Evolutionary conservation across 2,329 filamentous ascomycete species (phyloP).

Genomic region (Paradendryphiella salina): DNA sequence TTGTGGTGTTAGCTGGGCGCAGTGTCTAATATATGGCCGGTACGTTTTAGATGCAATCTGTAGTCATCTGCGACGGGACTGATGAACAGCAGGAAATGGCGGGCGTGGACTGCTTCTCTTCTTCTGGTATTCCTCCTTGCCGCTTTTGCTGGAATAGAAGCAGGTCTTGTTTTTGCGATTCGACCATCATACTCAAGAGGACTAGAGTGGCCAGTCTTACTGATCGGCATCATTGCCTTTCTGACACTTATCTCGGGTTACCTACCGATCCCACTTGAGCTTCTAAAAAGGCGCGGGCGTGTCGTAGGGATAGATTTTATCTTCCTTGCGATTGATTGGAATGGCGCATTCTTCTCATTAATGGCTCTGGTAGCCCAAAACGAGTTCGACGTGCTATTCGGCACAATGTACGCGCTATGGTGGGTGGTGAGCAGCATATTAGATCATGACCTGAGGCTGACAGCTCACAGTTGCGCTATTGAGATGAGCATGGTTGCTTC

Average conservation of each 20-base stretch:
- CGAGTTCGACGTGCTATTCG: conserved; percentile 62
- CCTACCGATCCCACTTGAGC: conserved; percentile 61
- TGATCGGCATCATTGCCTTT: conserved; percentile 60
- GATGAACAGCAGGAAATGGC: conserved; percentile 42
- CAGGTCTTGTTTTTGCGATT: conserved; percentile 59
- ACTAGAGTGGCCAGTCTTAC: conserved; percentile 54
- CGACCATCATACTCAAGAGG: conserved; percentile 57
- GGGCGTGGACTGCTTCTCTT: conserved; percentile 36
- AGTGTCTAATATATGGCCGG: conserved; percentile 54
- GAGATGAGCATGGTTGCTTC: conserved; percentile 62
- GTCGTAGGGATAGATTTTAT: conserved; percentile 62
- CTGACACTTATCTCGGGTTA: conserved; percentile 59
- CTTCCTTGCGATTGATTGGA: conserved; percentile 62
- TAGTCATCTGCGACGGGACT: not conserved
- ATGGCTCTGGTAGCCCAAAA: conserved; percentile 62
- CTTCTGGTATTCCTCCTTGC: conserved; percentile 16
- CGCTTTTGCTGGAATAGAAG: conserved; percentile 58
- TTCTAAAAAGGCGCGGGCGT: conserved; percentile 61
- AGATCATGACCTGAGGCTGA: not conserved
- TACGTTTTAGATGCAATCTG: conserved; percentile 21
- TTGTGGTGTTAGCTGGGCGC: conserved; percentile 53
- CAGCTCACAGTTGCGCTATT: conserved; percentile 48
- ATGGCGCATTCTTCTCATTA: conserved; percentile 64
- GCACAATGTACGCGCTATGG: conserved; percentile 61
- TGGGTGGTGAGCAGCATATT: not conserved